Percentiles rank a stretch among this genome's conserved stretches.
These are phyloP conservation scores for Tremellales sp. DNA, from an alignment of 1,284 basidiomycete genomes.

Conservation along the genomic window DNA sequence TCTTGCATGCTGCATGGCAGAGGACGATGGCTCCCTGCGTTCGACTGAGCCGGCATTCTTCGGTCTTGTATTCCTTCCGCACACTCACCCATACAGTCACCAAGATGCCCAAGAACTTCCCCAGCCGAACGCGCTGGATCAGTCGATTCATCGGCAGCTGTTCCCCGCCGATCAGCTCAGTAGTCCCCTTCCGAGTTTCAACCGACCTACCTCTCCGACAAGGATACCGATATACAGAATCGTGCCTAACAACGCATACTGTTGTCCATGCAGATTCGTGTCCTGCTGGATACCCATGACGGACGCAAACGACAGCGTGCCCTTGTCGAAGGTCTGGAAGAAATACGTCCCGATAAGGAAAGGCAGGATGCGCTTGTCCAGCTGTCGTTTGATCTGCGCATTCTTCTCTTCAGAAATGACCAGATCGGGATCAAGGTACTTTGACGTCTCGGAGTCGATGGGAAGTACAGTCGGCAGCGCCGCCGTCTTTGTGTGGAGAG, in stretches of 20 bases:
- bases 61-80: background rate
- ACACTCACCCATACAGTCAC: conserved; percentile 20
- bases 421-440: conserved; percentile 21
- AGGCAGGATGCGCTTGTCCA: conserved; percentile 22
- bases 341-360: conserved; percentile 25
- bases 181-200: background rate
- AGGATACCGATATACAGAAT: conserved; percentile 34
- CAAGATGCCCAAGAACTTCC: conserved; percentile 24
- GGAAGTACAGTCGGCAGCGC: no score
- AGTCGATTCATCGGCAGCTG: conserved; percentile 20
- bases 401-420: conserved; percentile 23
- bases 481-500: no score
- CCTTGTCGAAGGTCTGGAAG: conserved; percentile 27
- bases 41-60: background rate
- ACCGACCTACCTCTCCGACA: conserved; percentile 19
- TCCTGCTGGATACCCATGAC: conserved; percentile 23
- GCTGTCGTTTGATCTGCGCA: conserved; percentile 16
- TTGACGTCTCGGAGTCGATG: conserved; percentile 23
- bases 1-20: conserved; percentile 22
- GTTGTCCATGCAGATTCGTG: conserved; percentile 21
- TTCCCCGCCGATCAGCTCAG: background rate
- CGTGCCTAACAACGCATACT: conserved; percentile 27
- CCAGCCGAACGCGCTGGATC: conserved; percentile 23
- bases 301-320: conserved; percentile 22
- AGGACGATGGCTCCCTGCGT: conserved; percentile 24